These are phyloP conservation scores for Primulina eburnea DNA, from an alignment of 257 asterid species.

Conservation along the genomic window DNA sequence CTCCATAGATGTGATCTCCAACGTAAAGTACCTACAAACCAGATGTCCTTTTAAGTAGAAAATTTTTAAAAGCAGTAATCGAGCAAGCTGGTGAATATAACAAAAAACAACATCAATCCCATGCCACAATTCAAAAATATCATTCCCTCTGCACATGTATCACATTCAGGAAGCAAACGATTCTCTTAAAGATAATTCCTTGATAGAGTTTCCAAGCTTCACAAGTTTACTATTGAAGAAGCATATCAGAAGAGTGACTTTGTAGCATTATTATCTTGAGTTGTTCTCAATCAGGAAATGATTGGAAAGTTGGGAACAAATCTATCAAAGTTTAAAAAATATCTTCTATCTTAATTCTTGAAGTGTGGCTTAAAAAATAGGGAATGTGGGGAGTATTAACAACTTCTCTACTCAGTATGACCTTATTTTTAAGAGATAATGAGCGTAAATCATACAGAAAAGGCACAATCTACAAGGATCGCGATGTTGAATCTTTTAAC, in stretches of 20 bases:
- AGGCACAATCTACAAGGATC: background rate
- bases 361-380: slow-evolving; percentile 6
- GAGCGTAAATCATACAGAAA: too few relatives aligned
- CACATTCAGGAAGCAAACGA: background rate
- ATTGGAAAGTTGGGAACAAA: slow-evolving; percentile 11
- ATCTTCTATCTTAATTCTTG: background rate
- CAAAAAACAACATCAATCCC: slow-evolving; percentile 21
- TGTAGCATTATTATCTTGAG: slow-evolving; percentile 9
- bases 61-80: background rate
- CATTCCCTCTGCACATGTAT: background rate
- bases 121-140: slow-evolving; percentile 9
- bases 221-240: slow-evolving; percentile 10
- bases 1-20: slow-evolving; percentile 99
- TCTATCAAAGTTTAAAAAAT: slow-evolving; percentile 6
- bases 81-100: slow-evolving; percentile 9
- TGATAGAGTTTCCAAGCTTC: background rate
- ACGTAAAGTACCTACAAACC: slow-evolving; percentile 81
- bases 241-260: background rate
- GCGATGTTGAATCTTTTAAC: background rate
- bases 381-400: too few relatives aligned
- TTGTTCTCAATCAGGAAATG: slow-evolving; percentile 1
- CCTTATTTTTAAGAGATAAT: background rate
- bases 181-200: background rate
- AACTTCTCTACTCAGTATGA: background rate
- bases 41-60: slow-evolving; percentile 23